A percentile compares a stretch with the other conserved stretches of the same genome.
Evolutionary conservation across 2,329 filamentous ascomycete genomes (phyloP).

Genomic region (Diaporthe longicolla): DNA sequence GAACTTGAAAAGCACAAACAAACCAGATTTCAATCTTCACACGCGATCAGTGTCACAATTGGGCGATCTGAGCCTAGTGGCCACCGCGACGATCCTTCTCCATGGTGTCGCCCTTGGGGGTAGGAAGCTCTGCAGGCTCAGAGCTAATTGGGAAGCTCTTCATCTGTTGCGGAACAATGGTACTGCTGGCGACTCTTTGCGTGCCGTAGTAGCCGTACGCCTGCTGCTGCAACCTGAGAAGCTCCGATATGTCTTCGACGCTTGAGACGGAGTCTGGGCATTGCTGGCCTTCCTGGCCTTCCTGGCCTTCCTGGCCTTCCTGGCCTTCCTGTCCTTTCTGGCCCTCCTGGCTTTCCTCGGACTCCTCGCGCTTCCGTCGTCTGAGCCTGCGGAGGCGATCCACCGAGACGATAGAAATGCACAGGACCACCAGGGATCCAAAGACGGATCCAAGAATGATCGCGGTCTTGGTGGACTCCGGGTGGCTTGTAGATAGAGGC

Average conservation of each 20-base stretch:
- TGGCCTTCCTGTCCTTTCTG: too few species aligned
- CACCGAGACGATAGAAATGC: background rate
- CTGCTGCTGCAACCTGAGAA: conserved; percentile 20
- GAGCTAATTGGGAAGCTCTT: background rate
- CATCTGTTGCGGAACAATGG: conserved; percentile 10
- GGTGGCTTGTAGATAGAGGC: background rate
- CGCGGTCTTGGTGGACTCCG: conserved; percentile 2
- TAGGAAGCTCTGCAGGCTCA: conserved; percentile 7
- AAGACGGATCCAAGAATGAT: conserved; percentile 27
- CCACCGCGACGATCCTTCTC: background rate
- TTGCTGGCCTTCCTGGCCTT: background rate
- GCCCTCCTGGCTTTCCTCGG: background rate
- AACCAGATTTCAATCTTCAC: background rate
- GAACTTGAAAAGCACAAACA: conserved; percentile 17
- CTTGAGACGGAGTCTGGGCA: background rate
- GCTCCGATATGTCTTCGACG: conserved; percentile 12
- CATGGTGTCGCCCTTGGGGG: background rate
- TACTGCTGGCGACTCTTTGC: background rate
- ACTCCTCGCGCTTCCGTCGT: background rate
- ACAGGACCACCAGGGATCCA: background rate
- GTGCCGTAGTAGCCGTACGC: conserved; percentile 25
- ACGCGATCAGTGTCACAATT: background rate
- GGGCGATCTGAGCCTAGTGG: background rate
- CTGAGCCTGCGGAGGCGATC: background rate
- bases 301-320: background rate